These are phyloP conservation scores for Diplodia intermedia DNA, from an alignment of 2,329 filamentous ascomycete genomes.

Conservation along the genomic window DNA sequence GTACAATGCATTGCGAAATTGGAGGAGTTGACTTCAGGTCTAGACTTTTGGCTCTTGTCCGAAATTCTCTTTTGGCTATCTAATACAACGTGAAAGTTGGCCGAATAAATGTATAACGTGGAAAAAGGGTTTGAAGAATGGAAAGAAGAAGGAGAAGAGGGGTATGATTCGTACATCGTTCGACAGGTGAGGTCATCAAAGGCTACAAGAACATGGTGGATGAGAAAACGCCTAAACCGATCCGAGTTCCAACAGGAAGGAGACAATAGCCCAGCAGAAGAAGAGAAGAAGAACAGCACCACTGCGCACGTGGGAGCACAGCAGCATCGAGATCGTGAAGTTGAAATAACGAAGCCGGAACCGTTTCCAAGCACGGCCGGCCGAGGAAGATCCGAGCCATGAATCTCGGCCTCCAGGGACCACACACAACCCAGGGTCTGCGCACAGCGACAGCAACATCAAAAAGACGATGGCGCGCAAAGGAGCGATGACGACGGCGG, in stretches of 20 bases:
- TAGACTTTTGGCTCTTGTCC: not conserved
- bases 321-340: not conserved
- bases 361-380: not conserved
- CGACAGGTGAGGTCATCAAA: not conserved
- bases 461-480: not conserved
- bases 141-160: not conserved
- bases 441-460: not conserved
- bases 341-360: not conserved
- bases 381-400: not conserved
- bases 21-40: not conserved
- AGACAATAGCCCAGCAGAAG: not conserved
- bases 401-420: not conserved
- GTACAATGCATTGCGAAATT: not conserved
- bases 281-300: no score
- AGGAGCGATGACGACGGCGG: not conserved
- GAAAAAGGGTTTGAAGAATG: not conserved
- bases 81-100: not conserved
- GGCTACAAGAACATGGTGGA: not conserved
- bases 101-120: not conserved
- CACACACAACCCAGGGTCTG: not conserved
- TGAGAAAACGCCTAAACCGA: not conserved
- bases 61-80: not conserved
- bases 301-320: no score
- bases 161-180: conserved; percentile 1
- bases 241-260: not conserved